These are phyloP conservation scores for Neurospora hispaniola DNA, from an alignment of 495 filamentous ascomycete genomes.

Conservation along the genomic window DNA sequence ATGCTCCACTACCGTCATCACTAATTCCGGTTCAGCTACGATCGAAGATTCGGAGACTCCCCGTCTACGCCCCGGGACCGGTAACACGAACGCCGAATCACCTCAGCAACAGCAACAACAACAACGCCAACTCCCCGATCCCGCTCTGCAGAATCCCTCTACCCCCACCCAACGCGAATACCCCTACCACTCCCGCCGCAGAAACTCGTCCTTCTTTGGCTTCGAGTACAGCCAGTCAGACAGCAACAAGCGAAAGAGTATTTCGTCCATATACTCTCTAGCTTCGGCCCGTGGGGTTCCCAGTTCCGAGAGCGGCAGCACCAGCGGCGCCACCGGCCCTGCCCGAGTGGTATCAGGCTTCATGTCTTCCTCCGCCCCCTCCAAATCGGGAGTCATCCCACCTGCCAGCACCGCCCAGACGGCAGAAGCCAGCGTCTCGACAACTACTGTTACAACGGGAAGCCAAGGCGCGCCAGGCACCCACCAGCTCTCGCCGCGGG, in stretches of 20 bases:
- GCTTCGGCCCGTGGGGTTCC: conserved; percentile 42
- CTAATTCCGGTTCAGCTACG: conserved; percentile 9
- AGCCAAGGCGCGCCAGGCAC: conserved; percentile 26
- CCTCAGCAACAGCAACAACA: conserved; percentile 4
- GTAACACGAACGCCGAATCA: conserved; percentile 6
- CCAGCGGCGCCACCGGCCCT: conserved; percentile 17
- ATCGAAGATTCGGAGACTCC: conserved; percentile 36
- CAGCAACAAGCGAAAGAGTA: conserved; percentile 52
- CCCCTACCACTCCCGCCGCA: conserved; percentile 11
- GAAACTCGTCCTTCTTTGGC: conserved; percentile 22
- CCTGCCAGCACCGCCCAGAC: conserved; percentile 26
- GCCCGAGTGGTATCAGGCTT: conserved; percentile 26
- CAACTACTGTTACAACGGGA: conserved; percentile 44
- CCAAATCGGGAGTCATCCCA: conserved; percentile 14
- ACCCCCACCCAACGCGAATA: background rate
- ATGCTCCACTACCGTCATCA: background rate
- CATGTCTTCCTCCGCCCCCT: conserved; percentile 22
- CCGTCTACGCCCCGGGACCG: conserved; percentile 22
- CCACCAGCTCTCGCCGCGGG: conserved; percentile 35
- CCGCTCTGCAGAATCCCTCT: conserved; percentile 24
- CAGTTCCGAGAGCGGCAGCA: conserved; percentile 33
- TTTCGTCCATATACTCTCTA: conserved; percentile 55
- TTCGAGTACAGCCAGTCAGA: conserved; percentile 18
- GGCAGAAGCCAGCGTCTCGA: conserved; percentile 40
- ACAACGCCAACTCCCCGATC: conserved; percentile 32